Percentiles rank a stretch among this genome's conserved stretches.
phyloP scores from a whole-genome alignment of 2,329 filamentous ascomycete genomes.

The Camillea tinctor region DNA sequence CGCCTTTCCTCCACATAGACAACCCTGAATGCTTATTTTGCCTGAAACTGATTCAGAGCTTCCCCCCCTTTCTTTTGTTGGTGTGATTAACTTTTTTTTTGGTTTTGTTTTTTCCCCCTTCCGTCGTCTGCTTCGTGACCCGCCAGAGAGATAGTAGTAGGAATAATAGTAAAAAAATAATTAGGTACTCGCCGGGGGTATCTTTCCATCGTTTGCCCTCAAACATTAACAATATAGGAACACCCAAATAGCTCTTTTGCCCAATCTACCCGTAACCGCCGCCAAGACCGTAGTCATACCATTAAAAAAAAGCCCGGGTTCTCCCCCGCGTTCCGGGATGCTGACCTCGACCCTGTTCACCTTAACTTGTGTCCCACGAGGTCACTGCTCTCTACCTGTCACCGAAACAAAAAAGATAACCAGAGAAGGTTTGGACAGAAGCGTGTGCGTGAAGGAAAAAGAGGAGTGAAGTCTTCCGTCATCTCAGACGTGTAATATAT shows the following conservation, averaged over 20 bases:
- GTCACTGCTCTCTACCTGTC: conserved; percentile 4
- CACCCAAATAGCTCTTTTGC: conserved; percentile 12
- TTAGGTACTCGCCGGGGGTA: conserved; percentile 18
- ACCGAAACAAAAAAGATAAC: conserved; percentile 14
- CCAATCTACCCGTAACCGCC: conserved; percentile 22
- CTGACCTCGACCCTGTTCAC: conserved; percentile 3
- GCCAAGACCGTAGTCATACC: conserved; percentile 22
- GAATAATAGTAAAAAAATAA: background rate
- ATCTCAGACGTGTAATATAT: conserved; percentile 28
- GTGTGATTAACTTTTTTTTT: conserved; percentile 13
- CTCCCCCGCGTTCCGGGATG: background rate
- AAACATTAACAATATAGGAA: conserved; percentile 13
- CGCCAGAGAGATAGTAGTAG: background rate
- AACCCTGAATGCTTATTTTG: conserved; percentile 14
- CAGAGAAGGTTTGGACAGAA: conserved; percentile 6
- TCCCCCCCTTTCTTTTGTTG: conserved; percentile 6
- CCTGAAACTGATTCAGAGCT: conserved; percentile 14
- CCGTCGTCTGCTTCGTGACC: conserved; percentile 9
- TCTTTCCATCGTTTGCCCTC: conserved; percentile 23
- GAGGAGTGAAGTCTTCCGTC: conserved; percentile 17
- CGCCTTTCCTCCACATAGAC: conserved; percentile 6
- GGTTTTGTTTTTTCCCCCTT: too few relatives aligned
- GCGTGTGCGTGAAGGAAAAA: conserved; percentile 5
- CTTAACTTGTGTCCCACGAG: conserved; percentile 4
- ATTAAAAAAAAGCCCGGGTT: conserved; percentile 7